These are phyloP conservation scores for Triticum monococcum DNA, from an alignment of 176 grass and related monocot genomes.

Conservation along the genomic window DNA sequence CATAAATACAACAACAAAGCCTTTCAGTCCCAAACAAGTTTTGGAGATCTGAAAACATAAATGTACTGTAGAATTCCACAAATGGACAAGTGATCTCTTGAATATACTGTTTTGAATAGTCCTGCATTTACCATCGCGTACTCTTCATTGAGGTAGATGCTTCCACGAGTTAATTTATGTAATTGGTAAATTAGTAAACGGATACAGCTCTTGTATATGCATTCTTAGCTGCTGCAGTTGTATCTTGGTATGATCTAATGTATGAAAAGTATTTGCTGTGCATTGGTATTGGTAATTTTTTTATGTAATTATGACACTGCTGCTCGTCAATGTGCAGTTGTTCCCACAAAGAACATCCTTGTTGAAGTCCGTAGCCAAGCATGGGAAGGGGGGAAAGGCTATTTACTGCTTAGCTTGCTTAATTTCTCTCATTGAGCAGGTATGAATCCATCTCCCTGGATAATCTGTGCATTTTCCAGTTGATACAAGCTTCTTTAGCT, in stretches of 20 bases:
- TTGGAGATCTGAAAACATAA: neutral
- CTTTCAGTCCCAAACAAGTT: too few relatives aligned
- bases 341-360: conserved; percentile 58
- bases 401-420: conserved; percentile 85
- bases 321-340: conserved; percentile 52
- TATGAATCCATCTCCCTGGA: conserved; percentile 11
- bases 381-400: conserved; percentile 57
- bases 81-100: neutral
- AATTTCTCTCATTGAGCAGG: conserved; percentile 93
- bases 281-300: neutral
- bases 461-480: conserved; percentile 7
- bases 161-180: neutral
- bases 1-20: too few relatives aligned
- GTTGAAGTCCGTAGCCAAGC: conserved; percentile 51
- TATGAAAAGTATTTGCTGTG: neutral
- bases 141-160: neutral
- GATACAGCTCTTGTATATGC: neutral
- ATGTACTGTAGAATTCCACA: neutral
- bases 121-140: neutral
- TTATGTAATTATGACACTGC: conserved; percentile 23
- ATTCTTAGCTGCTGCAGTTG: neutral
- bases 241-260: neutral
- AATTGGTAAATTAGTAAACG: neutral
- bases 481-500: conserved; percentile 10
- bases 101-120: neutral